Percentiles rank a stretch among this genome's conserved stretches.
Evolutionary conservation across 768 basidiomycete species (phyloP).

Genomic region (Leucocoprinus leucothites): DNA sequence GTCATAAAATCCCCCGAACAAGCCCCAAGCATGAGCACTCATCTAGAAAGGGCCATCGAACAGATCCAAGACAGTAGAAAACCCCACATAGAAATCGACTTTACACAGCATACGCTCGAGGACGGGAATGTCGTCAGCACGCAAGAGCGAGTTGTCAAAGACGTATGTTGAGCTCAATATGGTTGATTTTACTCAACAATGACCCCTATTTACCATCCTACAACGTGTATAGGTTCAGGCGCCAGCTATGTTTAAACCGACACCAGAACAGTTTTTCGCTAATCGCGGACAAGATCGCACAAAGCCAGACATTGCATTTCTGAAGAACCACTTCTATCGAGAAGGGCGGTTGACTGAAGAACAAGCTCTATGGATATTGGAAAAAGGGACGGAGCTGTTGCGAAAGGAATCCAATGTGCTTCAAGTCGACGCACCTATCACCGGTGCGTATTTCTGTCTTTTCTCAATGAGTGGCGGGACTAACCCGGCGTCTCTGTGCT

Average conservation of each 20-base stretch:
- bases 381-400: conserved; percentile 82
- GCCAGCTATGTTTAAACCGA: conserved; percentile 90
- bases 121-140: conserved; percentile 91
- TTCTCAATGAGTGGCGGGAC: not conserved
- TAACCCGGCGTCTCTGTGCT: not conserved
- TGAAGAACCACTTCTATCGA: conserved; percentile 99
- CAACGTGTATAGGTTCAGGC: conserved; percentile 78
- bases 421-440: conserved; percentile 95
- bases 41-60: conserved; percentile 65
- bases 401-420: conserved; percentile 86
- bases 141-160: conserved; percentile 94
- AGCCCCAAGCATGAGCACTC: conserved; percentile 39
- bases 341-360: conserved; percentile 93
- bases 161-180: conserved; percentile 49
- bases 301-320: conserved; percentile 92
- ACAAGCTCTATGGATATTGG: conserved; percentile 91
- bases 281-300: conserved; percentile 65
- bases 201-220: not conserved
- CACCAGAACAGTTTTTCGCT: conserved; percentile 92
- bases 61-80: conserved; percentile 54
- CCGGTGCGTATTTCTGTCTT: conserved; percentile 52
- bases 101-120: conserved; percentile 88
- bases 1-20: conserved; percentile 8
- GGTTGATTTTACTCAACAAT: conserved; percentile 1
- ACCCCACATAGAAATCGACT: conserved; percentile 68